These are phyloP conservation scores for Bacidia rubella DNA, from an alignment of 495 filamentous ascomycete species.

Conservation along the genomic window DNA sequence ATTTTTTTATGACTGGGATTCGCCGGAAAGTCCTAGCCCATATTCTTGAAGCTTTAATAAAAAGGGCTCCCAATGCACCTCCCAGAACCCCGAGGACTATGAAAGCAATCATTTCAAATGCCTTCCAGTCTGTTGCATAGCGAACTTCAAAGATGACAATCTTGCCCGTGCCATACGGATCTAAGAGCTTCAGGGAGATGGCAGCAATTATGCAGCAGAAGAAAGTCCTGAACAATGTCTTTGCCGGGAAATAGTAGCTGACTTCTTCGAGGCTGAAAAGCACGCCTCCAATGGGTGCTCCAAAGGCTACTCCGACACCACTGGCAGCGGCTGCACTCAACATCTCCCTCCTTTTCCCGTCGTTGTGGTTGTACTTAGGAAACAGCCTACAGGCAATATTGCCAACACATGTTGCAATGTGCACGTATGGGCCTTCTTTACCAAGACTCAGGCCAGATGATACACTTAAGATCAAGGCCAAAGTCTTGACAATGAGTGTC, in stretches of 20 bases:
- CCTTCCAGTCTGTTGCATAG: slow-evolving; percentile 85
- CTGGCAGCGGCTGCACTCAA: slow-evolving; percentile 85
- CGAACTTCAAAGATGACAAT: slow-evolving; percentile 92
- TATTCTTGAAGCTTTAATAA: slow-evolving; percentile 85
- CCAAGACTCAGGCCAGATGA: slow-evolving; percentile 86
- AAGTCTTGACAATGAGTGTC: slow-evolving; percentile 76
- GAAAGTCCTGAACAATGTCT: slow-evolving; percentile 94
- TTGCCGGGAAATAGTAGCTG: slow-evolving; percentile 96
- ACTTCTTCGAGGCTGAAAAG: slow-evolving; percentile 93
- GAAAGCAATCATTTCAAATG: slow-evolving; percentile 81
- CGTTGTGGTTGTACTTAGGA: slow-evolving; percentile 84
- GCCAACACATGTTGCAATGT: slow-evolving; percentile 90
- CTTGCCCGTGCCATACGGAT: slow-evolving; percentile 92
- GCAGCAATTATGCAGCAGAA: slow-evolving; percentile 94
- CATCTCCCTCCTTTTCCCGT: slow-evolving; percentile 81
- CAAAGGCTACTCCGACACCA: slow-evolving; percentile 90
- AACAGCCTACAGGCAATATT: slow-evolving; percentile 93
- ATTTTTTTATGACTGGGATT: slow-evolving; percentile 64
- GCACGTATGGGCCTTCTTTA: slow-evolving; percentile 95
- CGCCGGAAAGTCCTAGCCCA: slow-evolving; percentile 86
- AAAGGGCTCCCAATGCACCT: slow-evolving; percentile 72
- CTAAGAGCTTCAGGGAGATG: slow-evolving; percentile 80
- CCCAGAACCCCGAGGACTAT: slow-evolving; percentile 74
- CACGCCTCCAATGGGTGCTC: slow-evolving; percentile 83
- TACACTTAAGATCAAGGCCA: slow-evolving; percentile 75